Conservation (phyloP, 352 stramenopile genomes). For the Peronospora belbahrii region DNA sequence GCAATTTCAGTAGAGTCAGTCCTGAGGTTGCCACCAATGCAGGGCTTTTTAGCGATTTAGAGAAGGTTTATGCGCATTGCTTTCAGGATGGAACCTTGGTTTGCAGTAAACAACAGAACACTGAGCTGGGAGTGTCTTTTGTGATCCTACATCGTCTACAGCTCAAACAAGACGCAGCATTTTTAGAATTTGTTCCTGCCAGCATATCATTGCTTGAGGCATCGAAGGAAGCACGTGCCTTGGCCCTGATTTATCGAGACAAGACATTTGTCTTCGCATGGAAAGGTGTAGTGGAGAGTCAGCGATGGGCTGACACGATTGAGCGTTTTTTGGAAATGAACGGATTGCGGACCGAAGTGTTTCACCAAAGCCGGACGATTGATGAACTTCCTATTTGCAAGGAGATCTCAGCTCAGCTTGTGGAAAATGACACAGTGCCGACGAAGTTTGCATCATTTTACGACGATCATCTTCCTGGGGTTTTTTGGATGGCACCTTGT, state of each 20-base stretch:
- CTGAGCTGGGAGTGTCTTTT: slow-evolving; percentile 5
- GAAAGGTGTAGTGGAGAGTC: slow-evolving; percentile 10
- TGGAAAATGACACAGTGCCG: slow-evolving; percentile 2
- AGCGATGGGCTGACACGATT: slow-evolving; percentile 29
- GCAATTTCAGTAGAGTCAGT: neutral
- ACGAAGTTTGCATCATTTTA: slow-evolving; percentile 37
- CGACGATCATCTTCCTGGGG: slow-evolving; percentile 36
- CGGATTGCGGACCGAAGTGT: slow-evolving; percentile 17
- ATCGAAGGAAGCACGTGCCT: slow-evolving; percentile 7
- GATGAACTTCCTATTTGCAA: slow-evolving; percentile 21
- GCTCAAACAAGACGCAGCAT: slow-evolving; percentile 35
- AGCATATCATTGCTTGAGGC: slow-evolving; percentile 12
- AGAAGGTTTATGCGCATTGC: slow-evolving; percentile 25
- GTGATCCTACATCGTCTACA: slow-evolving; percentile 19
- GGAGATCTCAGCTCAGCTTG: slow-evolving; percentile 15
- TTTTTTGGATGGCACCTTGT: slow-evolving; percentile 33
- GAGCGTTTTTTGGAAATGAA: slow-evolving; percentile 31
- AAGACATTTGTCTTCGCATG: slow-evolving; percentile 15
- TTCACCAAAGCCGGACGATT: slow-evolving; percentile 17
- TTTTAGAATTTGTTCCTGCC: slow-evolving; percentile 31
- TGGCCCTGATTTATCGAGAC: slow-evolving; percentile 24
- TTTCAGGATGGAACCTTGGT: slow-evolving; percentile 33
- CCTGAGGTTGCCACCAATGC: neutral
- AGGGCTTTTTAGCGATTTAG: neutral
- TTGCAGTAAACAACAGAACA: slow-evolving; percentile 15